A percentile compares a stretch with the other conserved stretches of the same genome.
These are phyloP conservation scores for Kockovaella imperatae DNA, from an alignment of 768 basidiomycete genomes.

Conservation along the genomic window DNA sequence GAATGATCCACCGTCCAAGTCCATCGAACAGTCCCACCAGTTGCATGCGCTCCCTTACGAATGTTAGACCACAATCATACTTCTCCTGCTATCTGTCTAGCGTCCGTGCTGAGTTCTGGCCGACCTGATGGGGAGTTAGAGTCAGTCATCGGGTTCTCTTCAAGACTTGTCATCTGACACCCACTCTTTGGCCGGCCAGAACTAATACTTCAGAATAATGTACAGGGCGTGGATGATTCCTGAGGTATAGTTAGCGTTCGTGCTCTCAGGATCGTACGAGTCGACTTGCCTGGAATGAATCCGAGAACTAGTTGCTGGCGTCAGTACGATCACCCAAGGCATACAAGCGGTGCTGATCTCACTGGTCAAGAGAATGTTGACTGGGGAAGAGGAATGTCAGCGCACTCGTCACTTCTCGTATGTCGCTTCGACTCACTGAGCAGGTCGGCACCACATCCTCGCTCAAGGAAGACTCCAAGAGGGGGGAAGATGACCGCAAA, in stretches of 20 bases:
- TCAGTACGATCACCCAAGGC: neutral
- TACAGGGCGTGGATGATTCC: constrained; percentile 39
- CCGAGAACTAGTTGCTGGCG: constrained; percentile 54
- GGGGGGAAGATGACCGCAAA: constrained; percentile 48
- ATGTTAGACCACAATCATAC: no score
- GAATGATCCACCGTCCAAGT: no score
- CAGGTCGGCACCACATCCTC: constrained; percentile 71
- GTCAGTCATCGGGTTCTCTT: no score
- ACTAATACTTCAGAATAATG: constrained; percentile 35
- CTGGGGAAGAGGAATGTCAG: constrained; percentile 42
- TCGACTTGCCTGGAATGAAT: constrained; percentile 56
- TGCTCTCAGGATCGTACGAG: neutral
- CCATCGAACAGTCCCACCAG: no score
- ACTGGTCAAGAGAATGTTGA: constrained; percentile 64
- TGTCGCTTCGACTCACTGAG: constrained; percentile 53
- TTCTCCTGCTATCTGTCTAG: no score
- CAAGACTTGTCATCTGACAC: no score
- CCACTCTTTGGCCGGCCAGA: no score
- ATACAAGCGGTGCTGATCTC: constrained; percentile 15
- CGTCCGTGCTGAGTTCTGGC: no score
- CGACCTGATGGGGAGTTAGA: no score
- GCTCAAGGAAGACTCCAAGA: constrained; percentile 78
- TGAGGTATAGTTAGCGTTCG: constrained; percentile 6
- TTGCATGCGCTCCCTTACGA: no score
- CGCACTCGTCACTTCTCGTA: neutral